Evolutionary conservation across 306 rosid genomes (phyloP), one percentile per base, ranked within the genome.

Genomic region (Fragaria nilgerrensis): DNA sequence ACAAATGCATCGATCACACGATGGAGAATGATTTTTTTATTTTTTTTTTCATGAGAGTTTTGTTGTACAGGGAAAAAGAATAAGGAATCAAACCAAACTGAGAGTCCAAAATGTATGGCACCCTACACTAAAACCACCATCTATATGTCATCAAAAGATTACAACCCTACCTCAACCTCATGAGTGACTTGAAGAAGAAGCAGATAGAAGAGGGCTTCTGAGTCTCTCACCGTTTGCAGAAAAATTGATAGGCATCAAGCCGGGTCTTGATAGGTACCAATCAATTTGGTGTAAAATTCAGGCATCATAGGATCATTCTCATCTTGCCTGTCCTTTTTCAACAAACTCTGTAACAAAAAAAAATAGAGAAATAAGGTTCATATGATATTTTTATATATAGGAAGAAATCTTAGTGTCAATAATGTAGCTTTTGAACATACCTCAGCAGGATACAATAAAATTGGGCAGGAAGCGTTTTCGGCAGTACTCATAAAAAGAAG

Each of bases 401-500:
- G 67, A 14, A 19, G 67, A 59, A 76, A 52, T 15, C 44, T 14
- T 37, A 10, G 7, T 14, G 20, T 8, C 63, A 22, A 50, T 56
- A 56, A 68, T 44, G 53, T 73, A 56, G 59, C 64, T 41, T 77
- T 78, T 67, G 71, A 75, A 84, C 87, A 65, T 83, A 92, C 99
- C 94, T 90, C 99, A 5, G 91, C 89, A 32, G 99, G 85, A 87
- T 91, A 95, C 89, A 50, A 79, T 63, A 63, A 90, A 95, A 72
- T 85, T 86, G 25, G 99, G 97, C 2, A 89, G 91, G 88, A 95
- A 95, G 59, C 99, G 89, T 85, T 95, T 92, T 45, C 96, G 97
- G 84, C 99, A 95, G 88, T 95, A 95, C 82, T 88, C 96, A 1
- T 92, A 48, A 95, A 95, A 27, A 95, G 89, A 77, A 95, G 99